Conservation (phyloP, 306 rosid species). For the Glycine tomentella region DNA sequence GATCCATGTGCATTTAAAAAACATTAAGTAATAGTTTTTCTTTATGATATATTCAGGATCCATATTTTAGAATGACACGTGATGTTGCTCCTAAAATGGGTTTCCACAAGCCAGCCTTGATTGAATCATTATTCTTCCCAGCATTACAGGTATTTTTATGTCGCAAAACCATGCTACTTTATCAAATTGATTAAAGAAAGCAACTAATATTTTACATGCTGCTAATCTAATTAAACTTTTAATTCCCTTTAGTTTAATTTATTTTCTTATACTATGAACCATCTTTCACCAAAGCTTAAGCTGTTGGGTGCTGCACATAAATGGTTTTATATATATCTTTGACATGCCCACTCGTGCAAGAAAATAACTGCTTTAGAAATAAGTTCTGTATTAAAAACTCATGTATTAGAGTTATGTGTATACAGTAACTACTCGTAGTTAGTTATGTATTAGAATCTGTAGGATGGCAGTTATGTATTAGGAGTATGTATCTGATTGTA, state of each 20-base stretch:
- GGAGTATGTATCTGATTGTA: too few relatives aligned
- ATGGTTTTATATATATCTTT: background rate
- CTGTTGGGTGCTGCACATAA: background rate
- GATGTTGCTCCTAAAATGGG: slow-evolving; percentile 95
- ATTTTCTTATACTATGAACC: background rate
- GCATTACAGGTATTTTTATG: slow-evolving; percentile 80
- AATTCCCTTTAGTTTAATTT: background rate
- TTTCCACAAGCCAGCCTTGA: slow-evolving; percentile 85
- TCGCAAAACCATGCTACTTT: slow-evolving; percentile 7
- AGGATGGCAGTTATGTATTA: too few relatives aligned
- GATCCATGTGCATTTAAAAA: slow-evolving; percentile 30
- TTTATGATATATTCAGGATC: slow-evolving; percentile 71
- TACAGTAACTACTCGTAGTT: too few relatives aligned
- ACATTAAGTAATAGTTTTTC: slow-evolving; percentile 9
- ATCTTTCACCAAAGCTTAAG: background rate
- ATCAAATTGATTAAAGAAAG: background rate
- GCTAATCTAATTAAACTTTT: slow-evolving; percentile 5
- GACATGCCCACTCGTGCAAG: background rate
- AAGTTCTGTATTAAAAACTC: too few relatives aligned
- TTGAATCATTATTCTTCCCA: slow-evolving; percentile 89
- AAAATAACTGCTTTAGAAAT: too few relatives aligned
- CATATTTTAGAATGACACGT: slow-evolving; percentile 95
- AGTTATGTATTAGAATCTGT: too few relatives aligned
- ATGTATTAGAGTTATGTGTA: too few relatives aligned
- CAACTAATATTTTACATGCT: background rate